Base-by-base conservation (phyloP, 495 filamentous ascomycete species). In the Penicillium bialowiezense region DNA sequence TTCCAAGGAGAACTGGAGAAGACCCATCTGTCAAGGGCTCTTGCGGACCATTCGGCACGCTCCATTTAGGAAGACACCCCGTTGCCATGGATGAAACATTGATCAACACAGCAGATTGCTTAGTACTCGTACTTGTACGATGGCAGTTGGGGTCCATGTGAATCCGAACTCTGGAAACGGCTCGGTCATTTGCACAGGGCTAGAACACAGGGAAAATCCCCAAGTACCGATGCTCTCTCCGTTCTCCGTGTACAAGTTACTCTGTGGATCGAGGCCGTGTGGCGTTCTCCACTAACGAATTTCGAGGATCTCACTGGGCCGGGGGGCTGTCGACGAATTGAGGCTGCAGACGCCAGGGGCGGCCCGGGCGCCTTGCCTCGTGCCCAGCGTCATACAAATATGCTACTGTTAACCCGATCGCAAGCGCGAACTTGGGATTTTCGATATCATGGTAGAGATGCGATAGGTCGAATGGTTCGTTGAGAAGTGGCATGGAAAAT, bases 271-370 rank as follows among this genome's bases (percentile, higher is more conserved):
- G 12, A 39, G 35, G 18, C 12, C 15, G 19, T 13, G 41, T 48
- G 45, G 44, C 44, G 9, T 26, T 28, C 45, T 48, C 45, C 45
- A 48, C 44, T 33, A 8, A 12, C 1, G 26, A 39, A 48, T 24
- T 48, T 7, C 21, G 32, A 37, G 17, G 13, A 7, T 48, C 26
- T 24, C 17, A 43, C 15, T 43, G 29, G 41, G 10, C 10, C 29
- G 29, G 36, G 9, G 20, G 12, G 5, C 28, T 19, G 14, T 1
- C 5, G 18, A 43, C 26, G 18, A 43, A 31, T 28, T 43, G 10
- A 43, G 15, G 26, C 26, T 6, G 26, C 15, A 19, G 15, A 32
- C 19, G 29, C 17, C 41, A 20, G 41, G 23, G 40, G 17, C 26
- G 20, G 29, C 29, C 29, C 29, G 29, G 7, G 29, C 29, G 29